Evolutionary conservation across 768 basidiomycete genomes (phyloP), one percentile per base, ranked within the genome.

Genomic region (Crassisporium funariophilum): DNA sequence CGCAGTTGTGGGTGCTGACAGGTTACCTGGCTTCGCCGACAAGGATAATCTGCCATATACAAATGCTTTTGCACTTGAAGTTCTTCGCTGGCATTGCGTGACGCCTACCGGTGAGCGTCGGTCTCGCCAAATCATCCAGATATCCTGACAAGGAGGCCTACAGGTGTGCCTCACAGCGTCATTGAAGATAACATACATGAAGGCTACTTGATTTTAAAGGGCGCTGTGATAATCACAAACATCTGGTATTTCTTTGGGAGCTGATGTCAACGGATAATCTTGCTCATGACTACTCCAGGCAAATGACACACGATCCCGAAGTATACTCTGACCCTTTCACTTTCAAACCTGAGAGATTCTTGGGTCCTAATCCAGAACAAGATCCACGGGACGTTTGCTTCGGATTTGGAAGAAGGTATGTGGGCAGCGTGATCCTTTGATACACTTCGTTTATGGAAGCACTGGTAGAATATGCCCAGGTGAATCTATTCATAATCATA

Each of bases 131-230:
- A 0, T 11, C 15, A 5, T 9, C 20, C 21, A 15, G n/a, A 24
- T 22, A 6, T 20, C 3, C 9, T 13, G 22, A 20, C 34, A 20
- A 34, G 11, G 15, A 35, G 19, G 50, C 46, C 47, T 15, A 46
- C 25, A 80, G 78, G 70, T 16, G 67, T 79, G 3, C 74, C 81
- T 11, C 84, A 84, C 55, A 70, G 79, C 8, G 76, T 68, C 11
- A 74, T 64, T 6, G 69, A 82, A 53, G 82, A 84, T 39, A 81
- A 85, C 43, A 60, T 83, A 4, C 79, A 84, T 37, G 67, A 80
- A 21, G 82, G 82, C 4, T 79, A 79, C 59, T 73, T 74, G 21
- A 81, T 85, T 36, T 83, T 83, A 8, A 77, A 83, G 52, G 80
- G 79, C 7, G 63, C 79, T 5, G 57, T 81, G 27, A 62, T 81